Evolutionary conservation across 495 filamentous ascomycete genomes (phyloP), one percentile per base, ranked within the genome.

Genomic region (Cercophora samala): DNA sequence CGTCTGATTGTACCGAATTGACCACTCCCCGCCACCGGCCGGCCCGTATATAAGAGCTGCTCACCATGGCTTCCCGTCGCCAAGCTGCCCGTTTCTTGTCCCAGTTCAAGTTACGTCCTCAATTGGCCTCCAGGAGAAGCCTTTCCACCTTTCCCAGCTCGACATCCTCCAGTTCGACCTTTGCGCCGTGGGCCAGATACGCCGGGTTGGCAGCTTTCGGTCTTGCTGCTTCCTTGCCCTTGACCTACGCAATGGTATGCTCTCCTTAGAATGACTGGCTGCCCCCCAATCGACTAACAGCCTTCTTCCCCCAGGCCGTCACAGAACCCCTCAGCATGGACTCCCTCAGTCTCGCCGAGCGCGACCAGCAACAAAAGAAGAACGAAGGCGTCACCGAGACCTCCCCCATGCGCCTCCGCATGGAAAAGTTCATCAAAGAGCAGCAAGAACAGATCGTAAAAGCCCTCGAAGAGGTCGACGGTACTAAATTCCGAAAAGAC

Each of bases 361-460:
- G 86, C 60, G 91, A 93, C 77, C 79, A 77, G 63, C 79, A 88
- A 54, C 81, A 80, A 52, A 92, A 91, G 76, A 83, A 85, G 29
- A 88, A 91, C 75, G 82, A 83, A 21, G 88, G 84, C 58, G 75
- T 93, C 23, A 87, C 83, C 13, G 84, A 88, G 52, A 79, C 83
- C 69, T 97, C 93, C 9, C 93, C 96, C 0, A 99, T 99, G 96
- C 94, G 96, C 58, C 83, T 97, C 54, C 92, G 93, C 52, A 98
- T 98, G 95, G 96, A 98, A 78, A 85, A 89, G 66, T 90, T 98
- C 76, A 93, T 98, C 76, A 95, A 95, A 76, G 85, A 91, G 64
- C 90, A 97, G 69, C 95, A 99, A 74, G 85, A 89, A 66, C 87
- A 90, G 63, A 98, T 98, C 64, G 90, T 97, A 1, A 77, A 83